These are phyloP conservation scores for Neophaeococcomyces aloes DNA, from an alignment of 2,329 filamentous ascomycete genomes.

Conservation along the genomic window DNA sequence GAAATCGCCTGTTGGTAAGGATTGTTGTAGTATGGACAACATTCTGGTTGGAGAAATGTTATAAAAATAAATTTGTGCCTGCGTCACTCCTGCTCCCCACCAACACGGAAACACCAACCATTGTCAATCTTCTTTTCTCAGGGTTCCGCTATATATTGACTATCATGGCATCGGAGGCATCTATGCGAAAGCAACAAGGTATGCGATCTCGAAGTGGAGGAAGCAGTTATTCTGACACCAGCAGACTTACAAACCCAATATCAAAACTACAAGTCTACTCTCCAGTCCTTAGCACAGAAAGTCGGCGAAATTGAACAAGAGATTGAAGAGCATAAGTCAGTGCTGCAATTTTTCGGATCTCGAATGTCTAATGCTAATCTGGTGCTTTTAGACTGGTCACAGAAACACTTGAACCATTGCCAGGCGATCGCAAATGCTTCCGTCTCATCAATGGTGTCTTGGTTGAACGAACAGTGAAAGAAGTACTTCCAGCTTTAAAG, in stretches of 20 bases:
- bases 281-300: constrained; percentile 89
- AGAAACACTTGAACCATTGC: constrained; percentile 75
- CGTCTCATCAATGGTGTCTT: constrained; percentile 97
- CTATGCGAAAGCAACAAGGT: constrained; percentile 38
- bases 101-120: too few species aligned
- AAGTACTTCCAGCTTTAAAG: constrained; percentile 80
- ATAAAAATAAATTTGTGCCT: too few species aligned
- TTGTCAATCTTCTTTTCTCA: background rate
- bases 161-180: constrained; percentile 19
- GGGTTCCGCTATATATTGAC: too few species aligned
- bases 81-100: too few species aligned
- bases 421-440: constrained; percentile 87
- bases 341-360: constrained; percentile 13
- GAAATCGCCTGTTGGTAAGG: too few species aligned
- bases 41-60: too few species aligned
- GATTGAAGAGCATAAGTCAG: constrained; percentile 94
- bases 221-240: constrained; percentile 5
- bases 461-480: constrained; percentile 84
- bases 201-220: constrained; percentile 8
- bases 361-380: constrained; percentile 7
- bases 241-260: constrained; percentile 42
- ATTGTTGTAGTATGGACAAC: too few species aligned
- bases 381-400: constrained; percentile 65
- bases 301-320: constrained; percentile 98
- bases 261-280: constrained; percentile 51